Evolutionary conservation across 148 eudicot genomes (phyloP).

Genomic region (Diospyros kaki): DNA sequence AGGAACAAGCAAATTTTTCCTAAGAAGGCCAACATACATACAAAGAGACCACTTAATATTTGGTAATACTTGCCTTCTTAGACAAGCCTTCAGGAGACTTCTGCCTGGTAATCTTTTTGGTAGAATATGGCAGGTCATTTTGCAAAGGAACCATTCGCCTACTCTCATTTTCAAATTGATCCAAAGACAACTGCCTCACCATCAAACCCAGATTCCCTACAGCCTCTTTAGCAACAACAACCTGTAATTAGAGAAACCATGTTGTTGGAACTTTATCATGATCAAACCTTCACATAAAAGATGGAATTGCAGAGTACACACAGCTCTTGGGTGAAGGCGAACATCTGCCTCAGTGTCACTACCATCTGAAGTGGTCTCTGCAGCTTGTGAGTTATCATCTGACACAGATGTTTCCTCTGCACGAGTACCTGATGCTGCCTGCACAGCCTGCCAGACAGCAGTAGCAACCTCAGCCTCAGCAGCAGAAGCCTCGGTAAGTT

Average conservation of each 20-base stretch:
- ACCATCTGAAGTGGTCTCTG: conserved; percentile 57
- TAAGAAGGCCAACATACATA: not conserved
- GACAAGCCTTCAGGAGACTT: conserved; percentile 96
- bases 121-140: conserved; percentile 53
- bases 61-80: conserved; percentile 61
- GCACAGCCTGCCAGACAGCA: conserved; percentile 94
- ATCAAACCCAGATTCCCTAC: conserved; percentile 87
- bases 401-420: conserved; percentile 52
- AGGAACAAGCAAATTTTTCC: not conserved
- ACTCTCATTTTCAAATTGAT: conserved; percentile 98
- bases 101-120: conserved; percentile 61
- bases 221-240: conserved; percentile 91
- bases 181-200: conserved; percentile 95
- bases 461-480: conserved; percentile 93
- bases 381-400: conserved; percentile 53
- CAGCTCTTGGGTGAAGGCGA: conserved; percentile 96
- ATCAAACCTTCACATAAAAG: not conserved
- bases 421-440: conserved; percentile 64
- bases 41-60: not conserved
- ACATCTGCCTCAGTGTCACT: conserved; percentile 73
- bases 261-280: conserved; percentile 8
- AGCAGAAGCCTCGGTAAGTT: conserved; percentile 76
- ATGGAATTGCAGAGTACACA: conserved; percentile 31
- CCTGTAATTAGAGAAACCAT: conserved; percentile 41
- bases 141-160: conserved; percentile 75